phyloP scores from a whole-genome alignment of 345 rosid species.

The Cardamine chenopodiifolia region DNA sequence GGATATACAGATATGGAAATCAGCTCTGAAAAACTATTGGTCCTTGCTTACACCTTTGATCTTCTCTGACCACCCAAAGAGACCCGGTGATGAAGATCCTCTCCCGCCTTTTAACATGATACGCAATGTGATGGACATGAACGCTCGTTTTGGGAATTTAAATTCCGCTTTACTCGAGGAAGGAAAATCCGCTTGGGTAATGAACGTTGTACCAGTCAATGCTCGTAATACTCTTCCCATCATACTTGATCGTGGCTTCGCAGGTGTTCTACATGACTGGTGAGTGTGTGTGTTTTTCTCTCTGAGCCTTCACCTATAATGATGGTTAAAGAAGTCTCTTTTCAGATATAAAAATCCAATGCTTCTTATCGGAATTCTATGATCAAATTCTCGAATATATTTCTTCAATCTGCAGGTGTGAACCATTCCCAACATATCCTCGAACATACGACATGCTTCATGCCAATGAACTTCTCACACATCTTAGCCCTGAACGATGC shows the following conservation, averaged over 20 bases:
- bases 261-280: constrained; percentile 96
- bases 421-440: constrained; percentile 92
- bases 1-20: constrained; percentile 67
- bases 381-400: no score
- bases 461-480: constrained; percentile 80
- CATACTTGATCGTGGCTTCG: constrained; percentile 83
- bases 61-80: constrained; percentile 98
- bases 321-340: no score
- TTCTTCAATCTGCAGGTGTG: constrained; percentile 62
- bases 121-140: constrained; percentile 99
- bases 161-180: constrained; percentile 79
- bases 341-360: not conserved
- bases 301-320: not conserved
- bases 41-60: constrained; percentile 93
- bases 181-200: constrained; percentile 82
- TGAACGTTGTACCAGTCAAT: constrained; percentile 91
- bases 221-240: constrained; percentile 79
- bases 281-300: constrained; percentile 50
- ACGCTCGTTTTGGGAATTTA: constrained; percentile 85
- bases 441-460: constrained; percentile 94
- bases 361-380: no score
- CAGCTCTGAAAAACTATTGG: constrained; percentile 85
- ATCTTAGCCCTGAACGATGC: constrained; percentile 59
- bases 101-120: constrained; percentile 93
- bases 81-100: constrained; percentile 99